These are phyloP conservation scores for Phoma sp. DNA, from an alignment of 2,329 filamentous ascomycete genomes.

Conservation along the genomic window DNA sequence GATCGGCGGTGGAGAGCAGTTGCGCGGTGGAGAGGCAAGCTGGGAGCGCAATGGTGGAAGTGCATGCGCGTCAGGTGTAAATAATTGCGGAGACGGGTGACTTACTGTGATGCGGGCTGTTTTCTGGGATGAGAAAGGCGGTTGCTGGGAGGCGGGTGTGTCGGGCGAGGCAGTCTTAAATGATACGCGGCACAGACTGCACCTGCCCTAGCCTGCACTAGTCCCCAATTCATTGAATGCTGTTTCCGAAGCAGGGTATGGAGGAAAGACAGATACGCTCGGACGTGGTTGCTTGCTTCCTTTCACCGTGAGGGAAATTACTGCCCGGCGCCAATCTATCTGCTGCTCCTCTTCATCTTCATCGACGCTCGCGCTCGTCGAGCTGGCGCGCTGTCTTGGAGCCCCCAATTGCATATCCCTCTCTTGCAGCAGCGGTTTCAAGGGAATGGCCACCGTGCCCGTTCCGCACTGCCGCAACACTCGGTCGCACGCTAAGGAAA, in stretches of 20 bases:
- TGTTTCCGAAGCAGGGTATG: slow-evolving; percentile 10
- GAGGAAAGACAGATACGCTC: slow-evolving; percentile 33
- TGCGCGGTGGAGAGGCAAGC: slow-evolving; percentile 5
- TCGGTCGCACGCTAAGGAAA: slow-evolving; percentile 16
- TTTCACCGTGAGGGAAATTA: slow-evolving; percentile 23
- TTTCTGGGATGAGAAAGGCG: slow-evolving; percentile 16
- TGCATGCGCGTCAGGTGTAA: not conserved
- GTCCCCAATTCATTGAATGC: slow-evolving; percentile 19
- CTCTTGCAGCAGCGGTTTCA: slow-evolving; percentile 18
- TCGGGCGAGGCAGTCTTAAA: slow-evolving; percentile 19
- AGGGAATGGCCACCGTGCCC: slow-evolving; percentile 15
- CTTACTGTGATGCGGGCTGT: slow-evolving; percentile 18
- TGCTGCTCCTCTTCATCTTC: slow-evolving; percentile 2
- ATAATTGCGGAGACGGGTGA: slow-evolving; percentile 1
- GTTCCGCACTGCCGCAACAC: slow-evolving; percentile 24
- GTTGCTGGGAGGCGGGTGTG: slow-evolving; percentile 16
- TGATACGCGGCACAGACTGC: slow-evolving; percentile 25
- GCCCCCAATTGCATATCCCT: slow-evolving; percentile 13
- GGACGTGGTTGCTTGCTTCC: slow-evolving; percentile 24
- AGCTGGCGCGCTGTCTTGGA: slow-evolving; percentile 1
- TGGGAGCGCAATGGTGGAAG: slow-evolving; percentile 16
- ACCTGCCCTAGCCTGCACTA: slow-evolving; percentile 22
- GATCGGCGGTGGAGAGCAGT: slow-evolving; percentile 18
- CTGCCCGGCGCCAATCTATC: slow-evolving; percentile 20
- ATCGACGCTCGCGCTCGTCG: not conserved